Evolutionary conservation across 257 asterid genomes (phyloP), one percentile per base, ranked within the genome.

Genomic region (Lavandula angustifolia): DNA sequence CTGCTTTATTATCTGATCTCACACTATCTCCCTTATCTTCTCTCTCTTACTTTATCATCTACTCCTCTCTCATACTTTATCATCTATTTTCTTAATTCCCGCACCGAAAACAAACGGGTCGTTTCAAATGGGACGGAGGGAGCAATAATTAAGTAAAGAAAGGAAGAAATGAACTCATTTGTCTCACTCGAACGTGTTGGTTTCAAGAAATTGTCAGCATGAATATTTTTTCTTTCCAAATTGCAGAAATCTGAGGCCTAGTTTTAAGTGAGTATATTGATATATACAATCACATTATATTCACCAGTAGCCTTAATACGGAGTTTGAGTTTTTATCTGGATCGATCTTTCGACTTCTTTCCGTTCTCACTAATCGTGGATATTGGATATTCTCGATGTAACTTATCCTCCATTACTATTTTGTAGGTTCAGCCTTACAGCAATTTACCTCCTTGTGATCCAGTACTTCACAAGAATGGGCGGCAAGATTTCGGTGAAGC

Each of bases 401-500:
- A 42, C 44, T 44, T 64, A 27, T 46, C 62, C 12, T 31, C 27
- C 6, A 6, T 62, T 67, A 16, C 61, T 16, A 6, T 62, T 69
- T 78, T 82, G 7, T 81, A 94, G 99, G 91, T 90, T 82, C 75
- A 72, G 79, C 69, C 77, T 85, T 69, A 90, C 96, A 7, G 95
- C 85, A 6, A 73, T 80, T 55, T 94, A 94, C 84, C 92, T 94
- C 76, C 76, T 94, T 9, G 73, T 75, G 52, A 94, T 94, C 79
- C 99, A 87, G 78, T 94, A 94, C 76, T 86, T 94, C 62, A 94
- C 89, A 9, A 84, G 73, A 77, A 66, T 90, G 62, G 92, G 99
- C 10, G 95, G 97, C 54, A 87, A 82, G 80, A 74, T 94, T 17
- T 80, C 97, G 1, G 86, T 79, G 85, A 87, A 84, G 77, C 95